Evolutionary conservation across 1,139 yeast species (phyloP), one percentile per base, ranked within the genome.

Genomic region (Suhomyces panamericanus): DNA sequence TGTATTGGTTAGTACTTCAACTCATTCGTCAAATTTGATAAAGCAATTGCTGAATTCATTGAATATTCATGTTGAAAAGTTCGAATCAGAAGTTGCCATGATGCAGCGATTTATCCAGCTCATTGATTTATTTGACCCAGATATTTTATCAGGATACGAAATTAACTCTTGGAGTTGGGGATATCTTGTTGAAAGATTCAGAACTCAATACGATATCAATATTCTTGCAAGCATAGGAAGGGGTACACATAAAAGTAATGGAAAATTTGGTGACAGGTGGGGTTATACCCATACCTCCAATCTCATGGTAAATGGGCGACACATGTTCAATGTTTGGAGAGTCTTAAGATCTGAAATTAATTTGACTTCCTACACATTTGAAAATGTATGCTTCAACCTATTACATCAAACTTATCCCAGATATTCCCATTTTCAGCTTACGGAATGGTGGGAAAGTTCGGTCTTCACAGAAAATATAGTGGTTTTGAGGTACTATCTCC

Each of bases 91-190:
- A 56, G 49, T 64, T 3, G 79, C 72, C 5, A 70, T 87, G 78
- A 59, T 90, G 3, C 67, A 73, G 7, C 73, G 73, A 8, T 66
- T 91, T 7, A 64, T 83, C 0, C 69, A 74, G 1, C 49, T 85
- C n/a, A 82, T 88, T 0, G 75, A 81, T 24, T 54, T 68, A 3
- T 73, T 81, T 43, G 98, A 93, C 58, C 98, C 99, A 0, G 99
- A 93, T 60, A 80, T 93, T 32, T 59, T 95, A 7, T 75, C 89
- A 0, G 98, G 98, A 0, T 93, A 78, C 60, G 99, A 93, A 57
- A 76, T 89, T 9, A 87, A 89, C 55, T 69, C 84, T 1, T 57
- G 78, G 1, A 88, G 97, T 0, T 91, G 98, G 97, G 98, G 99
- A 0, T 93, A 87, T 56, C 46, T 91, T 0, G 73, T 87, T 32